A percentile compares a stretch with the other conserved stretches of the same genome.
These are phyloP conservation scores for Globisporangium apiculatum DNA, from an alignment of 352 stramenopile species.

Conservation along the genomic window DNA sequence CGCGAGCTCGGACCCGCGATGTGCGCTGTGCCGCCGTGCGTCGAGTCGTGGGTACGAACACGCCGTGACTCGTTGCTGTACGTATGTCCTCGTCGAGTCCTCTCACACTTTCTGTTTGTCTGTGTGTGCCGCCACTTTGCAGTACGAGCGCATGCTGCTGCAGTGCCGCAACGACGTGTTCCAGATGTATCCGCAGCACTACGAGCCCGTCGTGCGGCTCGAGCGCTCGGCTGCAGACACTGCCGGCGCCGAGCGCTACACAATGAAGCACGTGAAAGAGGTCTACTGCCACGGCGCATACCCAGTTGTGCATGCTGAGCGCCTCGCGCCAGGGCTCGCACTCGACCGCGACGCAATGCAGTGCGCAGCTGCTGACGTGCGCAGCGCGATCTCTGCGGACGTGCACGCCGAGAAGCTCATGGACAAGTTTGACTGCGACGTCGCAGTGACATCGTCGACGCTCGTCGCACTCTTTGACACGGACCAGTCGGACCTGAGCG, in stretches of 20 bases:
- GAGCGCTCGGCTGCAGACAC: conserved; percentile 13
- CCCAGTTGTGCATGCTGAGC: background rate
- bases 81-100: background rate
- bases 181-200: conserved; percentile 59
- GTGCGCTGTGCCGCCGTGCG: conserved; percentile 13
- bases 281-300: conserved; percentile 26
- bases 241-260: conserved; percentile 6
- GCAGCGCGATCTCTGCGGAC: conserved; percentile 51
- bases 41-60: conserved; percentile 20
- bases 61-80: background rate
- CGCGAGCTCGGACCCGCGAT: conserved; percentile 16
- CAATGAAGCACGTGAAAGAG: conserved; percentile 37
- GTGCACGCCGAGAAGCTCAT: conserved; percentile 47
- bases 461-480: conserved; percentile 66
- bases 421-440: conserved; percentile 58
- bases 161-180: conserved; percentile 52
- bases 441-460: conserved; percentile 63
- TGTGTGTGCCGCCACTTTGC: background rate
- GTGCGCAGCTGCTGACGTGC: background rate
- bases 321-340: conserved; percentile 4
- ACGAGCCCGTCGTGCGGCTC: conserved; percentile 34
- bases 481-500: conserved; percentile 9
- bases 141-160: conserved; percentile 36
- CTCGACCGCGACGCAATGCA: conserved; percentile 1
- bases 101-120: background rate